Evolutionary conservation across 768 basidiomycete species (phyloP), one percentile per base, ranked within the genome.

Genomic region (Suillus fuscotomentosus): DNA sequence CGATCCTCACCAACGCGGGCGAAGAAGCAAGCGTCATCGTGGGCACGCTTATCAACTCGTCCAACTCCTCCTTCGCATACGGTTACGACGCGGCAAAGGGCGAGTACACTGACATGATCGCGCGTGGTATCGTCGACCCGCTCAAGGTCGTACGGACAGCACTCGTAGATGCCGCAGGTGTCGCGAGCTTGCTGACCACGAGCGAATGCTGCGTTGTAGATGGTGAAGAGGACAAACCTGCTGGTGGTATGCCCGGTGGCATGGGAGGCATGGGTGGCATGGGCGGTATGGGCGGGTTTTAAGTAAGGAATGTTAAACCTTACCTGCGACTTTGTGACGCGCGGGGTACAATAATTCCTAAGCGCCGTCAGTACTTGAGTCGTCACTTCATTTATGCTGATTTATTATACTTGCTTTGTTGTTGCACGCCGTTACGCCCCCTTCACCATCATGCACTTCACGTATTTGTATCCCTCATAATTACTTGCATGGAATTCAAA

Each of bases 61-160:
- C 79, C 20, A 76, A 86, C 34, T 95, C 95, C 78, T 86, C 94
- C 80, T 94, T 94, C 74, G 82, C 81, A 14, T 88, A 86, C 87
- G 92, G 96, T 1, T 97, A 97, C 78, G 94, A 97, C 69, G 95
- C 96, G 31, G 84, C 87, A 72, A 91, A 90, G 80, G 94, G 93
- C 67, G 91, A 96, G 79, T 98, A 94, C 73, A 88, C 90, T 53
- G 94, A 99, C 78, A 95, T 99, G 95, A 90, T 98, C 80, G 84
- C 89, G 76, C 83, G 87, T 36, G 97, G 97, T 72, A 97, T 99
- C 70, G 90, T 98, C 53, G 97, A 99, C 80, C 96, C 95, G 1
- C 81, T 96, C 66, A 97, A 97, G 86, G 97, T 99, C 60, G 96
- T 97, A 60, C 82, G 94, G 70, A 97, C 95, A 3, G 95, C 95